Base-by-base conservation (phyloP, 2,329 filamentous ascomycete genomes). In the Neopestalotiopsis sp. region DNA sequence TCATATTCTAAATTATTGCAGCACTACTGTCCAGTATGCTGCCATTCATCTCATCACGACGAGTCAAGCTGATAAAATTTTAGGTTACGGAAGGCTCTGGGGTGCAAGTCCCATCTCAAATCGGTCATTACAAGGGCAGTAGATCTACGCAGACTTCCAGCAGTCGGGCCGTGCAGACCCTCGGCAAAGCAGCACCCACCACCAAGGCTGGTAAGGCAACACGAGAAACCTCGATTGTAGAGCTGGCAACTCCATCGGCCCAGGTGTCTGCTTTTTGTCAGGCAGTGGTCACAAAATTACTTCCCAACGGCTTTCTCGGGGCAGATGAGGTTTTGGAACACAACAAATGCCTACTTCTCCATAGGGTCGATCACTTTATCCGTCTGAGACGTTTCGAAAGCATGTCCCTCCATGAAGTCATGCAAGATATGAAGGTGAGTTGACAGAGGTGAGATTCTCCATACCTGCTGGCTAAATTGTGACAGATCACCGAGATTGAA, bases 201-300 rank as follows among this genome's bases (percentile, higher is more conserved):
- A 65, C 73, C 4, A 56, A 53, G n/a, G 68, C 77, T 10, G 64
- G 53, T 0, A 71, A 69, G 14, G 66, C 67, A n/a, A 89, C 80
- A 83, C 88, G 66, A 71, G 82, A 69, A 61, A 73, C 80, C 14
- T 83, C 84, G 13, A 81, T 96, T 59, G 89, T 90, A 42, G 88
- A 92, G 24, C 81, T 93, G 73, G 91, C 94, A 1, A 94, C 90
- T 17, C 88, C 92, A 0, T 72, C 83, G 3, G 82, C 89, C 1
- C 86, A 89, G 62, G 92, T 98, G 2, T 97, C 95, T 4, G 91
- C 93, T 0, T 98, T 97, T 76, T 97, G 94, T 78, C 92, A 92
- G 75, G 92, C 94, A 2, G 90, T 91, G 0, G 76, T 98, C 38
- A 83, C 83, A 24, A 92, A 88, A 69, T 82, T 98, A 17, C 87